Base-by-base conservation (phyloP, 2,329 filamentous ascomycete species). In the Phialemonium atrogriseum region DNA sequence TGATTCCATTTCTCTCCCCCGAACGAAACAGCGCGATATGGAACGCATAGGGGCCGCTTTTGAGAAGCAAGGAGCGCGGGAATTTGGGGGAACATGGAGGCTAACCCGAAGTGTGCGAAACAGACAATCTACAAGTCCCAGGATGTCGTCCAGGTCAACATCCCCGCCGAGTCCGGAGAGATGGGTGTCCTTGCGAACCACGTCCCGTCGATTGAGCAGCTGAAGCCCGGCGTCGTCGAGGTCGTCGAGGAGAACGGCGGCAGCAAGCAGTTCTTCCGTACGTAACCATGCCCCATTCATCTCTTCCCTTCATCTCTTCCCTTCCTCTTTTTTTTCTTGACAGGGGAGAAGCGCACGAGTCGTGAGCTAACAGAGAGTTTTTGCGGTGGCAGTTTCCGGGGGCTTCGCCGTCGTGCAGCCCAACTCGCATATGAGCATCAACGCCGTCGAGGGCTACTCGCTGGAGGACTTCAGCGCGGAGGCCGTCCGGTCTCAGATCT, bases 181-280 rank as follows among this genome's bases (percentile, higher is more conserved):
- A 98, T 98, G 91, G 91, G 91, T 83, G 82, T 98, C 53, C 83
- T 98, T 58, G 91, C 91, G 61, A 93, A 91, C 75, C 91, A 98
- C 77, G 91, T 98, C 54, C 88, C 91, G 45, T 87, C 88, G 41
- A 96, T 98, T 58, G 91, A 98, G 75, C 91, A 98, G 74, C 75
- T 98, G 64, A 94, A 93, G 77, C 88, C 91, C 40, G 91, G 91
- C 55, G 68, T 96, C 49, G 75, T 98, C 49, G 89, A 96, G 73
- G 74, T 98, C 56, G 77, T 96, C 48, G 89, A 96, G 73, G 91
- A 98, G 76, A 76, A 68, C 56, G 84, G 86, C 56, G 72, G 71
- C 57, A 70, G 61, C 83, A 98, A 98, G 79, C 85, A 93, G 68
- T 98, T 91, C 73, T 98, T 98, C 82, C 76, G 88, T 94, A 84